Evolutionary conservation across 768 basidiomycete species (phyloP), one percentile per base, ranked within the genome.

Genomic region (Xanthoconium purpureum): DNA sequence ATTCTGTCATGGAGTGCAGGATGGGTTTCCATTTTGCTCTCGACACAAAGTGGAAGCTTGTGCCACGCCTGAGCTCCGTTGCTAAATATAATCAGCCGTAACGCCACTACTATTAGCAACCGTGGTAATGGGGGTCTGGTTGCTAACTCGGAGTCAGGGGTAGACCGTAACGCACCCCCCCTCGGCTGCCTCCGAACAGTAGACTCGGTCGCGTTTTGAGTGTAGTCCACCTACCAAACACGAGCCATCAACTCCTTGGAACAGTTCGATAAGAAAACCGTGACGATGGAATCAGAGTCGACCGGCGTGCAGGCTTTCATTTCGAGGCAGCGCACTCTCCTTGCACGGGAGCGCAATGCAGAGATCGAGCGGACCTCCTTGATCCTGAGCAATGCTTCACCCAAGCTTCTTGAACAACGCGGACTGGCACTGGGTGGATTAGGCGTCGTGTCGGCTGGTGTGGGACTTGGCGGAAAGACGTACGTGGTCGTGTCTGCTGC

Each of bases 401-500:
- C 88, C 1, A 90, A 85, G 60, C 76, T 94, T 10, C 78, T 98
- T n/a, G 93, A 96, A 69, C 86, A 89, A 61, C 87, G 88, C 55
- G 95, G 95, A 4, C 76, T 98, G 11, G 87, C 91, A 0, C 70
- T 97, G 1, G 81, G 81, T 30, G 87, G 87, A 44, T 76, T 98
- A 6, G 84, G 89, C 2, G 74, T 92, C 2, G 78, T 82, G 1
- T 78, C 80, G 28, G 78, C 94, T n/a, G 85, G 81, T 49, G 80
- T 97, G 17, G 96, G 95, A 3, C 79, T 98, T 5, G 95, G 94
- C 29, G 95, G 94, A 29, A 95, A 94, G 76, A 94, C 86, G 94
- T 96, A 70, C 67, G 72, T 61, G 44, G 40, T 36, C 35, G 13
- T 45, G 18, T 45, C 17, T 13, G 24, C 3, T 20, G 29, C 6